Evolutionary conservation across 805 yeast genomes (phyloP).

Genomic region (Gaillardinia entomophila): DNA sequence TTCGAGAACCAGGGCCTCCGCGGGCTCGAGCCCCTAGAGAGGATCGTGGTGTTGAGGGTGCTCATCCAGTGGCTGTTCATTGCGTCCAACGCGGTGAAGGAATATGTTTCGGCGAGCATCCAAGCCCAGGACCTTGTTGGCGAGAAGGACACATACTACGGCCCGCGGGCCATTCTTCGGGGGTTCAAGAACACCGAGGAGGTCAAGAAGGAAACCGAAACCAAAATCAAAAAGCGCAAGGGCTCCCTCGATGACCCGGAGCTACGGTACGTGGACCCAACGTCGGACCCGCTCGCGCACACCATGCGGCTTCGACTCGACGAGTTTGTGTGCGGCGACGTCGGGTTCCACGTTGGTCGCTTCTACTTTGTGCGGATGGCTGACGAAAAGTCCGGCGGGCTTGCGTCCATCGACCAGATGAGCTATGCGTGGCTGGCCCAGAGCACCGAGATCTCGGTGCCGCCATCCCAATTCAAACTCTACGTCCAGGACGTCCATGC

Average conservation of each 20-base stretch:
- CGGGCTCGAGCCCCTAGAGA: constrained; percentile 27
- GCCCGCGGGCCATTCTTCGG: constrained; percentile 25
- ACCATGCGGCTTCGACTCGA: constrained; percentile 26
- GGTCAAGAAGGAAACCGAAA: constrained; percentile 25
- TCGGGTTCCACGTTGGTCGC: constrained; percentile 35
- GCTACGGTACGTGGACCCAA: constrained; percentile 30
- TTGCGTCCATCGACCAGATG: constrained; percentile 31
- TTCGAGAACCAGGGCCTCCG: constrained; percentile 29
- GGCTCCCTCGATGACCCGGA: constrained; percentile 5
- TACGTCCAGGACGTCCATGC: constrained; percentile 37
- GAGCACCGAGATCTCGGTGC: constrained; percentile 2
- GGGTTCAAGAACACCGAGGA: constrained; percentile 29
- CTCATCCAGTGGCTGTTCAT: constrained; percentile 32
- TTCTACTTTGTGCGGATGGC: constrained; percentile 35
- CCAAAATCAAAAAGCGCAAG: constrained; percentile 20
- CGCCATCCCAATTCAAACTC: constrained; percentile 28
- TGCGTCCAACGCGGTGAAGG: constrained; percentile 23
- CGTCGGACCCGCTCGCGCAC: constrained; percentile 30
- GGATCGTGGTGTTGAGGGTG: constrained; percentile 31
- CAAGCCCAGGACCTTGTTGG: constrained; percentile 32
- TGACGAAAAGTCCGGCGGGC: constrained; percentile 27
- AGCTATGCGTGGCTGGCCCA: constrained; percentile 11
- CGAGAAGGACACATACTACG: constrained; percentile 33
- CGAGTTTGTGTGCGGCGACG: constrained; percentile 33
- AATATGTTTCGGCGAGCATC: constrained; percentile 15